Base-by-base conservation (phyloP, 345 rosid species). In the Eutrema japonicum region DNA sequence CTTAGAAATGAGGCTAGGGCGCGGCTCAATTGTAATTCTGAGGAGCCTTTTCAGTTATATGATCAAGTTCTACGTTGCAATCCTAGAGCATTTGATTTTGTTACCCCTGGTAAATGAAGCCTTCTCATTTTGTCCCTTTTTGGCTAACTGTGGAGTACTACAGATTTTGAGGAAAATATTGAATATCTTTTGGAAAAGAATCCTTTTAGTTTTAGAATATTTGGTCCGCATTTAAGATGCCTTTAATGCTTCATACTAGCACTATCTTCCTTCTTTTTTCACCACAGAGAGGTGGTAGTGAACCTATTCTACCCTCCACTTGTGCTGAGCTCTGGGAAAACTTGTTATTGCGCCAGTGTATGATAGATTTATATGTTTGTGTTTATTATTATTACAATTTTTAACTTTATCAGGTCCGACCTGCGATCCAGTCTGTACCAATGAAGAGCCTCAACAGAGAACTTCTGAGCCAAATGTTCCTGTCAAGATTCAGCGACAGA, bases 1-100 rank as follows among this genome's bases (percentile, higher is more conserved):
- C 85, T 91, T 70, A 80, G 85, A 79, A 87, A 86, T 41, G 85
- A 79, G 67, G 78, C 81, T 26, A 73, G 32, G 79, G 82, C 73
- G 66, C n/a, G n/a, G n/a, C 73, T 54, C 63, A 47, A 77, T 5
- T 29, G 36, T 70, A 80, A 65, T 59, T 45, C 67, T 63, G 74
- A 68, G 78, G 87, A 85, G 81, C 85, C 86, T 13, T 78, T 74
- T 73, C 83, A 81, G 64, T 88, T 91, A 77, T 75, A 83, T 77
- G 83, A 80, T 66, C 89, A 81, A 74, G 87, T 94, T 88, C 84
- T 89, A 42, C 89, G 42, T 62, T 85, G 67, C 66, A 78, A 83
- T 81, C 89, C 88, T 8, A 81, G 85, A 62, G 98, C 97, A 77
- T 88, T 91, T 77, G 95, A 94, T 88, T 88, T 84, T 85, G 89